Evolutionary conservation across 345 rosid species (phyloP).

Genomic region (Dipteronia dyeriana): DNA sequence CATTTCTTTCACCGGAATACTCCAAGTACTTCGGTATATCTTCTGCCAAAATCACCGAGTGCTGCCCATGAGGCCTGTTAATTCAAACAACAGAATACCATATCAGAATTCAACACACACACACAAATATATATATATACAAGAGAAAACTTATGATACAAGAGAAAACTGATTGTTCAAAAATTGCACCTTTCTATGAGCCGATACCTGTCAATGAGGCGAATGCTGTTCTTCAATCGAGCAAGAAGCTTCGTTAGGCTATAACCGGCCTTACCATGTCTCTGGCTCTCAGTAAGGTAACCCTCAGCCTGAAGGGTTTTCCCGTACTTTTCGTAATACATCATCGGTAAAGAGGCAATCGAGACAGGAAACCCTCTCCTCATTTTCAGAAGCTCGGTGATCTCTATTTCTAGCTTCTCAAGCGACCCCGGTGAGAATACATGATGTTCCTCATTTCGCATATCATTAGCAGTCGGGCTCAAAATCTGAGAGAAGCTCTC

Average conservation of each 20-base stretch:
- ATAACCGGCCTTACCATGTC: constrained; percentile 95
- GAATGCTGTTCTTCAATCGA: constrained; percentile 76
- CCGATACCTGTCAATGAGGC: constrained; percentile 74
- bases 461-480: constrained; percentile 38
- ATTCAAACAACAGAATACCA: constrained; percentile 2
- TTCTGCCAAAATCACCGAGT: constrained; percentile 81
- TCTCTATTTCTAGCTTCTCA: constrained; percentile 83
- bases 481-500: constrained; percentile 60
- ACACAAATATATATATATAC: no score
- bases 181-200: constrained; percentile 74
- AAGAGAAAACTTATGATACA: not conserved
- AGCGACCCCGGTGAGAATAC: constrained; percentile 64
- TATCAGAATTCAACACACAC: not conserved
- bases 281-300: constrained; percentile 94
- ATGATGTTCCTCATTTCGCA: constrained; percentile 60
- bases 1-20: constrained; percentile 50
- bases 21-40: constrained; percentile 71
- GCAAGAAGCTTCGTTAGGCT: constrained; percentile 94
- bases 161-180: not conserved
- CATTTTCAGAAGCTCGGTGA: constrained; percentile 70
- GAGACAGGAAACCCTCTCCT: constrained; percentile 91
- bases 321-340: constrained; percentile 85
- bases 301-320: constrained; percentile 93
- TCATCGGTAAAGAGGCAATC: constrained; percentile 89
- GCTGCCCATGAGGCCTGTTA: constrained; percentile 95